Conservation (phyloP, 2,329 filamentous ascomycete species). For the Talaromyces sp. region DNA sequence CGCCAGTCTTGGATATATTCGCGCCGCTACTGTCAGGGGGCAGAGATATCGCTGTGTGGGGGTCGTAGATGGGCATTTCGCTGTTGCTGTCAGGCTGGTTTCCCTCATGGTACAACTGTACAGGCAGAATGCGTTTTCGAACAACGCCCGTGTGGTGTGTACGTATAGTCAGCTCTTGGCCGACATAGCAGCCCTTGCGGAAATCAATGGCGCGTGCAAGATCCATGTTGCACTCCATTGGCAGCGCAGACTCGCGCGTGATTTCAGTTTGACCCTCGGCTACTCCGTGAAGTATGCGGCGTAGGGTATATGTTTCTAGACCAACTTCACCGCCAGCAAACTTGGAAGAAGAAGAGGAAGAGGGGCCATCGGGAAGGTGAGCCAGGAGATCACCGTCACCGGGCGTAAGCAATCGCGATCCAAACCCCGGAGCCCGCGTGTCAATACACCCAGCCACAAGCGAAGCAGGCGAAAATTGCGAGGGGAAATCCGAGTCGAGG, state of each 20-base stretch:
- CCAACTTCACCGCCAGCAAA: slow-evolving; percentile 46
- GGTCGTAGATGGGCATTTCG: slow-evolving; percentile 32
- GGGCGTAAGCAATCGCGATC: slow-evolving; percentile 34
- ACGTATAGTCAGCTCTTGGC: slow-evolving; percentile 92
- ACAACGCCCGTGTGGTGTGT: slow-evolving; percentile 94
- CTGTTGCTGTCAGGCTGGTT: slow-evolving; percentile 23
- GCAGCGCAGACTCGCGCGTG: slow-evolving; percentile 64
- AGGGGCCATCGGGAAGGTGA: slow-evolving; percentile 25
- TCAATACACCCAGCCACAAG: slow-evolving; percentile 33
- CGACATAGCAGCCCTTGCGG: slow-evolving; percentile 93
- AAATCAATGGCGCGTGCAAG: slow-evolving; percentile 82
- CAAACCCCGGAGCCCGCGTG: slow-evolving; percentile 37
- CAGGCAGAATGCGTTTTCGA: slow-evolving; percentile 80
- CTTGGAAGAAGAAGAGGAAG: slow-evolving; percentile 13
- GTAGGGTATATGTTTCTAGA: slow-evolving; percentile 64
- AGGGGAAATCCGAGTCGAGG: slow-evolving; percentile 28
- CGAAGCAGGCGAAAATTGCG: slow-evolving; percentile 24
- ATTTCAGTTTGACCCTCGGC: slow-evolving; percentile 84
- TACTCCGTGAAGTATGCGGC: slow-evolving; percentile 74
- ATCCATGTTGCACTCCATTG: slow-evolving; percentile 87
- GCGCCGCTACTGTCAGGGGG: slow-evolving; percentile 31
- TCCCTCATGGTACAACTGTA: slow-evolving; percentile 61
- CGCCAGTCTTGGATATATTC: slow-evolving; percentile 52
- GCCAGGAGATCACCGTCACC: slow-evolving; percentile 29
- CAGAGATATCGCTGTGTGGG: slow-evolving; percentile 20